These are phyloP conservation scores for Paracoccidioides lutzii DNA, from an alignment of 2,329 filamentous ascomycete species.

Conservation along the genomic window DNA sequence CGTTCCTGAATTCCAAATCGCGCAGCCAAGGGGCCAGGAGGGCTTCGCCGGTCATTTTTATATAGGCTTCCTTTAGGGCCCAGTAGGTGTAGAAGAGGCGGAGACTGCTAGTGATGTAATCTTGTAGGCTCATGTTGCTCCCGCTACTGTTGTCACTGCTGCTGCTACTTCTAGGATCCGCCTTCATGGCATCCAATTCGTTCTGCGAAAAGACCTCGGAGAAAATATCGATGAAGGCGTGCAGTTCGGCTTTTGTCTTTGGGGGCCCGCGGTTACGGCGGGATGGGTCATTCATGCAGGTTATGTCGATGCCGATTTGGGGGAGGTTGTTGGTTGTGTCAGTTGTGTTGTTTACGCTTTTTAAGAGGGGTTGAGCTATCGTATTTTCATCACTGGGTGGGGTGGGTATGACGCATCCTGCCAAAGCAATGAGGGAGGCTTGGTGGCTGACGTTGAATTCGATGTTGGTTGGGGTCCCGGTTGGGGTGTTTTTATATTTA, in stretches of 20 bases:
- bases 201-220: constrained; percentile 44
- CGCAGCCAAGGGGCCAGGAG: constrained; percentile 49
- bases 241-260: constrained; percentile 38
- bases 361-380: background rate
- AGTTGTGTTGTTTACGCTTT: constrained; percentile 6
- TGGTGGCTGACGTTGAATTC: constrained; percentile 57
- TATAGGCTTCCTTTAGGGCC: constrained; percentile 54
- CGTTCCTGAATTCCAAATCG: constrained; percentile 47
- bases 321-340: constrained; percentile 12
- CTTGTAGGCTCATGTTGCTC: constrained; percentile 17
- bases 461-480: constrained; percentile 20
- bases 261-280: constrained; percentile 34
- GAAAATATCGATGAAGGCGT: constrained; percentile 48
- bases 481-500: background rate
- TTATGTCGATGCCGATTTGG: constrained; percentile 49
- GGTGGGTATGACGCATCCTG: constrained; percentile 32
- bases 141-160: background rate
- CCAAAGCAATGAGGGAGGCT: constrained; percentile 47
- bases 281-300: constrained; percentile 46
- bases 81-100: constrained; percentile 52
- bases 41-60: constrained; percentile 54
- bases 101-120: constrained; percentile 42
- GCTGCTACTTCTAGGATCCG: constrained; percentile 1
- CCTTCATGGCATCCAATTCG: constrained; percentile 45
- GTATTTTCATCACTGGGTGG: background rate